These are phyloP conservation scores for Salinomyces thailandicus DNA, from an alignment of 2,329 filamentous ascomycete species.

Conservation along the genomic window DNA sequence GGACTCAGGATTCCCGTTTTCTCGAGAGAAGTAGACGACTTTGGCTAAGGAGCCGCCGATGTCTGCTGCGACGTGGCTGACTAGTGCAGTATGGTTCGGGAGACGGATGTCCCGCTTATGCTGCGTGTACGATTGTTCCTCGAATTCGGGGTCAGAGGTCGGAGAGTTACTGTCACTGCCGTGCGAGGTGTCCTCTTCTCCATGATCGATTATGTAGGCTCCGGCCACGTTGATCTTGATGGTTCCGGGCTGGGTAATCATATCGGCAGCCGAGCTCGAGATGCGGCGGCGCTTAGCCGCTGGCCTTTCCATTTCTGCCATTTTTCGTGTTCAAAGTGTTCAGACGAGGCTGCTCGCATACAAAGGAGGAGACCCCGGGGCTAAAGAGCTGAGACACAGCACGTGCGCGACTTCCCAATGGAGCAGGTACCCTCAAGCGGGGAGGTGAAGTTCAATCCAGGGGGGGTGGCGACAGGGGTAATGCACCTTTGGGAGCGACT, in stretches of 20 bases:
- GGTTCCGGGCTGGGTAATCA: slow-evolving; percentile 51
- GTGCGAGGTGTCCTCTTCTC: slow-evolving; percentile 32
- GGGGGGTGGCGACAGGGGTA: not conserved
- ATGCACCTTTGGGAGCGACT: no score
- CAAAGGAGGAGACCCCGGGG: no score
- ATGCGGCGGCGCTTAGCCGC: slow-evolving; percentile 22
- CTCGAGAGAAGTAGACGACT: slow-evolving; percentile 92
- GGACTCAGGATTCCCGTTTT: slow-evolving; percentile 49
- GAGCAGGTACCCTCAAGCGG: no score
- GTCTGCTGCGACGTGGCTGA: slow-evolving; percentile 96
- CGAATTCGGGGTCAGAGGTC: slow-evolving; percentile 31
- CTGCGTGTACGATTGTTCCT: slow-evolving; percentile 48
- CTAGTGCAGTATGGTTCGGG: slow-evolving; percentile 86
- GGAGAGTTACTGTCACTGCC: slow-evolving; percentile 27
- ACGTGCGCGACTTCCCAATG: not conserved
- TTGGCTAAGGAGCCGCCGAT: slow-evolving; percentile 95
- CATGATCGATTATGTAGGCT: slow-evolving; percentile 89
- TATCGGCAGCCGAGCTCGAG: slow-evolving; percentile 30
- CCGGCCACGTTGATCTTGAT: slow-evolving; percentile 95
- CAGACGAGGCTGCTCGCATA: no score
- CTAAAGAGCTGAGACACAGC: no score
- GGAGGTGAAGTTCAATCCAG: not conserved
- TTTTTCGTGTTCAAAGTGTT: no score
- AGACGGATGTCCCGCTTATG: slow-evolving; percentile 91
- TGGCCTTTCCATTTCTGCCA: slow-evolving; percentile 72